Evolutionary conservation across 257 asterid genomes (phyloP).

Genomic region (Salvia hispanica): DNA sequence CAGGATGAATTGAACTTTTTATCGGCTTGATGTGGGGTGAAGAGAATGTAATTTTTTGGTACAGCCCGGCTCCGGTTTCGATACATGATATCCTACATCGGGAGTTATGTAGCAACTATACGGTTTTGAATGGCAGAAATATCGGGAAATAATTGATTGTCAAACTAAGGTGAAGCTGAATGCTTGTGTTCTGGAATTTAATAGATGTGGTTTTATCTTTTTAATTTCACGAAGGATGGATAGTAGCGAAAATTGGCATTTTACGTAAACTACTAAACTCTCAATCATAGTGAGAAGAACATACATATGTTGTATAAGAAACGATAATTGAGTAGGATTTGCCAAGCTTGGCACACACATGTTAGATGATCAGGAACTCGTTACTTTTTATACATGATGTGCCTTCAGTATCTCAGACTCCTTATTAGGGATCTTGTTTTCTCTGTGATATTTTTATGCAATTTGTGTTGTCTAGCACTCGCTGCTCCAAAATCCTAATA

Average conservation of each 20-base stretch:
- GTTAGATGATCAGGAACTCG: neutral
- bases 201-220: neutral
- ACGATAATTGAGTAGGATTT: neutral
- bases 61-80: slow-evolving; percentile 6
- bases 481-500: slow-evolving; percentile 13
- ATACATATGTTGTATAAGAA: neutral
- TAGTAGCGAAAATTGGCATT: neutral
- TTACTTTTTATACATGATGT: neutral
- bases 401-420: slow-evolving; percentile 18
- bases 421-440: neutral
- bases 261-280: neutral
- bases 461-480: slow-evolving; percentile 9
- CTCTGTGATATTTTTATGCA: neutral
- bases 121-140: neutral
- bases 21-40: slow-evolving; percentile 11
- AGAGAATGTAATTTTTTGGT: neutral
- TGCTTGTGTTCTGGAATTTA: slow-evolving; percentile 6
- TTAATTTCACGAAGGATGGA: neutral
- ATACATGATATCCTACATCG: neutral
- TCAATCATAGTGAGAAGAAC: neutral
- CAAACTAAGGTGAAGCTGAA: slow-evolving; percentile 29
- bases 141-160: neutral
- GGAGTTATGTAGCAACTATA: too few species aligned
- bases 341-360: slow-evolving; percentile 16
- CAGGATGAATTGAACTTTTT: neutral